Evolutionary conservation across 306 rosid genomes (phyloP).

Genomic region (Hippophae tibetana): DNA sequence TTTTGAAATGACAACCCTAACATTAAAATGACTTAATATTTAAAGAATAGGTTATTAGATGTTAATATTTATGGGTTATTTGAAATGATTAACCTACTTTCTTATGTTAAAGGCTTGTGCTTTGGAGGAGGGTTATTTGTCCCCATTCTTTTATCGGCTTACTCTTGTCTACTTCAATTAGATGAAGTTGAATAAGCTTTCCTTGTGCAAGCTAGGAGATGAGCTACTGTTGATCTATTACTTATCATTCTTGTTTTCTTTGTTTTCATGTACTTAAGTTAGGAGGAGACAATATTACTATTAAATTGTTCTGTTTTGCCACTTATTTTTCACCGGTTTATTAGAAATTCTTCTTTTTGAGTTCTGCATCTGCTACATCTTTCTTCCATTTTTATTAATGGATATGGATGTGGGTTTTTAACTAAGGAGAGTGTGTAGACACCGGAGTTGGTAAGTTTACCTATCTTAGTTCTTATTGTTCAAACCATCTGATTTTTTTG

Average conservation of each 20-base stretch:
- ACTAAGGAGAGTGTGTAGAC: constrained; percentile 16
- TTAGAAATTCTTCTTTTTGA: constrained; percentile 30
- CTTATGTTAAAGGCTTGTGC: constrained; percentile 44
- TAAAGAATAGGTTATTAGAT: no score
- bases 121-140: constrained; percentile 34
- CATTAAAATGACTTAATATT: no score
- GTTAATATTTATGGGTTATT: no score
- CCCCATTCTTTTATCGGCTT: constrained; percentile 9
- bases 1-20: no score
- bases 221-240: no score
- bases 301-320: no score
- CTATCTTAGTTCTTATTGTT: constrained; percentile 23
- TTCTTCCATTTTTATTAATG: constrained; percentile 4
- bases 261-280: no score
- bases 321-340: neutral
- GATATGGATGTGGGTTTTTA: constrained; percentile 20
- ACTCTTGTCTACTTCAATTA: no score
- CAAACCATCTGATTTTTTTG: constrained; percentile 35
- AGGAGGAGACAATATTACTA: no score
- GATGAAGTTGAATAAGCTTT: no score
- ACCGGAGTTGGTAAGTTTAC: constrained; percentile 13
- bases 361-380: constrained; percentile 34
- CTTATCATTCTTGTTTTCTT: no score
- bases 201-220: no score
- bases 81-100: neutral